Conservation (phyloP, 2,329 filamentous ascomycete genomes). For the Aureobasidium uvarum region DNA sequence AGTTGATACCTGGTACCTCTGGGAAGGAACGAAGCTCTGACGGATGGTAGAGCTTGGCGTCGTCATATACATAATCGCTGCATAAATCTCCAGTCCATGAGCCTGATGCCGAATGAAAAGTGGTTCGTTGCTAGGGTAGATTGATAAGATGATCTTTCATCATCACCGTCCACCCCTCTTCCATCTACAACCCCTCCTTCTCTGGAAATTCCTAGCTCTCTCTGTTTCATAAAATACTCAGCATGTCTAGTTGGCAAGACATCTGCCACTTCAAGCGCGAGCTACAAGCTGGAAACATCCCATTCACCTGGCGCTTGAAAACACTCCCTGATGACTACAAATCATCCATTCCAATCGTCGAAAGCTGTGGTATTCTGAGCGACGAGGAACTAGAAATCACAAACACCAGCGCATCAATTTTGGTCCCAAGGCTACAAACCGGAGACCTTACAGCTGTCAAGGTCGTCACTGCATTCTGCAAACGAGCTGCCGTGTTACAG, state of each 20-base stretch:
- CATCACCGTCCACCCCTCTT: neutral
- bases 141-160: constrained; percentile 19
- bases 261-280: constrained; percentile 17
- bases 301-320: constrained; percentile 2
- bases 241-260: constrained; percentile 15
- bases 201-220: neutral
- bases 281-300: constrained; percentile 11
- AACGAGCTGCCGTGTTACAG: constrained; percentile 38
- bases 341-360: constrained; percentile 13
- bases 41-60: neutral
- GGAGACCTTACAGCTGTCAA: constrained; percentile 34
- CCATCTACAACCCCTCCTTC: neutral
- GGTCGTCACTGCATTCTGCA: constrained; percentile 44
- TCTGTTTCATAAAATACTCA: fast-evolving
- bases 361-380: constrained; percentile 49
- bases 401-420: constrained; percentile 45
- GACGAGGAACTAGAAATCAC: constrained; percentile 54
- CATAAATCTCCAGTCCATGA: neutral
- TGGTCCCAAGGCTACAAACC: constrained; percentile 39
- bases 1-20: too few relatives aligned
- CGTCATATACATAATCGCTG: neutral
- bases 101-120: neutral
- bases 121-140: neutral
- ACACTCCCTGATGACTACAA: constrained; percentile 5
- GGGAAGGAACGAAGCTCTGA: neutral